Base-by-base conservation (phyloP, 768 basidiomycete species). In the Kwoniella heveanensis region DNA sequence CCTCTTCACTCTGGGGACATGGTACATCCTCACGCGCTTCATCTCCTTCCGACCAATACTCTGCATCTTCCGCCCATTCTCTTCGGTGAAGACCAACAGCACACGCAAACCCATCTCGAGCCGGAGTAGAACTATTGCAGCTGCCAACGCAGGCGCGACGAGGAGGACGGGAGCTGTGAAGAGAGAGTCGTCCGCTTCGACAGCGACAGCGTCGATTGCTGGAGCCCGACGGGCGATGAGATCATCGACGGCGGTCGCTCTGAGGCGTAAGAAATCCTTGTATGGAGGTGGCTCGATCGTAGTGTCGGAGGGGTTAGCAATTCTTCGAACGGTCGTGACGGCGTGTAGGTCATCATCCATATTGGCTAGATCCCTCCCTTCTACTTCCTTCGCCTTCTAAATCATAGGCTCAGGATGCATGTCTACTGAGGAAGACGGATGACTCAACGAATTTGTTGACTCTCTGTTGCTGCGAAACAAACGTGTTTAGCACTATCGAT, bases 1-100 rank as follows among this genome's bases (percentile, higher is more conserved):
- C 22, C 26, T 56, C 2, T 62, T 55, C 46, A 55, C 61, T 6
- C 15, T 62, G 10, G 54, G 32, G 10, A 54, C 54, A 12, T 62
- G 51, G 36, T 54, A 54, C 32, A 56, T 62, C 12, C 29, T 62
- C 46, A 37, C 30, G 19, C 26, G 61, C 19, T 17, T 56, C 25
- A 30, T 62, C 46, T 17, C 61, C 47, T 21, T 55, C 60, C 13
- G 47, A 54, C 50, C 26, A 22, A 19, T 49, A 12, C 1, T n/a
- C 36, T 29, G 15, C 22, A 26, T 47, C 61, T 12, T 48, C 48
- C 25, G 17, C 13, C 4, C 6, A 27, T 10, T 37, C 24, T 21
- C 10, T 44, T 44, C 10, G 39, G 3, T n/a, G n/a, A n/a, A n/a
- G n/a, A n/a, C n/a, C n/a, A n/a, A n/a, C n/a, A n/a, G n/a, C n/a